Evolutionary conservation across 768 basidiomycete species (phyloP).

Genomic region (Chalciporus sphaerocephalus): DNA sequence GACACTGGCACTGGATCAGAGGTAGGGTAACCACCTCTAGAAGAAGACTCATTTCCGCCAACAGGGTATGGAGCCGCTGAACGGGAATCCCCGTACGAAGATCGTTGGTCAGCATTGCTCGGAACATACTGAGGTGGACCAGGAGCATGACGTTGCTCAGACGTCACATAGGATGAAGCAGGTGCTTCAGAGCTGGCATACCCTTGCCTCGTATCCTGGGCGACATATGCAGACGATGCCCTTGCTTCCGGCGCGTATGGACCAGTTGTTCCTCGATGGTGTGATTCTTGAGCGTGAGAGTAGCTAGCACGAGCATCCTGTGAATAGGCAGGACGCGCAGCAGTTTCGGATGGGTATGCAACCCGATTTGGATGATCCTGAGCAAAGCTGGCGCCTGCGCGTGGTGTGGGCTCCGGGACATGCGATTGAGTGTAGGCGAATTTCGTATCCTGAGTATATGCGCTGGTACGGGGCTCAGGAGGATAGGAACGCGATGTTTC

Average conservation of each 20-base stretch:
- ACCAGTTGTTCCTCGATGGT: constrained; percentile 8
- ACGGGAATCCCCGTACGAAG: constrained; percentile 24
- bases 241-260: constrained; percentile 19
- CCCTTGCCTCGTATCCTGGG: constrained; percentile 21
- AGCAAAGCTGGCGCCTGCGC: constrained; percentile 9
- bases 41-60: constrained; percentile 8
- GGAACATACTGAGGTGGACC: constrained; percentile 15
- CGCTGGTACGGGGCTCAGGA: constrained; percentile 16
- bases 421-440: constrained; percentile 21
- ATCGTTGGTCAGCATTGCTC: constrained; percentile 12
- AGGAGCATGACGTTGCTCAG: constrained; percentile 20
- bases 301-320: constrained; percentile 21
- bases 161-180: constrained; percentile 11
- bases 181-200: constrained; percentile 18
- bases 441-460: constrained; percentile 24
- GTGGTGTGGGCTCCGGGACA: constrained; percentile 13
- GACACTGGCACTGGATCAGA: constrained; percentile 16
- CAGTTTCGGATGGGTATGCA: constrained; percentile 12
- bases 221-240: constrained; percentile 16
- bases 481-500: constrained; percentile 18
- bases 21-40: constrained; percentile 12
- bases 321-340: constrained; percentile 10
- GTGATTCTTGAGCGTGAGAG: constrained; percentile 17
- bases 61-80: constrained; percentile 14
- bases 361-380: constrained; percentile 17